Evolutionary conservation across 164 flowering plant genomes (phyloP), one percentile per base, ranked within the genome.

Genomic region (Kingdonia uniflora): DNA sequence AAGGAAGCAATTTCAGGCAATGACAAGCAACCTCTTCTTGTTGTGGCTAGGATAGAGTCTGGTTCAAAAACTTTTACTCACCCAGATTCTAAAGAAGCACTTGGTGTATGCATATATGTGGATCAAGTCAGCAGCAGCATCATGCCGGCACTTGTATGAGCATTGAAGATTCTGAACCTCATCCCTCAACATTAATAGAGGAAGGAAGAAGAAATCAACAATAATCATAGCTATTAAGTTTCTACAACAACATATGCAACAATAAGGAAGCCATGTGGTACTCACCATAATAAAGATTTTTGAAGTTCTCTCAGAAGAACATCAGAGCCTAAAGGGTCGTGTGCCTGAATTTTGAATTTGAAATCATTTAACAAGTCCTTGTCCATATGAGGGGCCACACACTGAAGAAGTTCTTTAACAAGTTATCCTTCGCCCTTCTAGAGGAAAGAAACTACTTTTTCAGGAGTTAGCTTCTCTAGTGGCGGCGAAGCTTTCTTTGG

Each of bases 91-190:
- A 58, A 80, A 80, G 65, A 89, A 94, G 64, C 68, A 71, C 60
- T 78, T 81, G 20, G 99, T 94, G 56, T 87, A 70, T 53, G 97
- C 99, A 70, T 89, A 87, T 47, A 89, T 56, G 68, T 94, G 99
- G 50, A 94, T 81, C 69, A 94, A 74, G 68, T 94, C 97, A 58
- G 99, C 99, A 65, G 97, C 95, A 48, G 99, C 99, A 76, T 94
- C 99, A 71, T 94, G 80, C 58, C 97, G 80, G 57, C 85, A 81
- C 65, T 83, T 85, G 73, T 77, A 72, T 42, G 92, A 74, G 68
- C 95, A 94, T 46, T 81, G 90, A 68, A 89, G 92, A 65, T 68
- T 71, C 14, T 96, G 80, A 53, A 94, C 70, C 76, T 89, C 97
- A 65, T 94, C 99, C 61, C 99, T 80, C 80, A 94, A 78, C 99